Evolutionary conservation across 148 eudicot species (phyloP).

Genomic region (Linanthus parryae): DNA sequence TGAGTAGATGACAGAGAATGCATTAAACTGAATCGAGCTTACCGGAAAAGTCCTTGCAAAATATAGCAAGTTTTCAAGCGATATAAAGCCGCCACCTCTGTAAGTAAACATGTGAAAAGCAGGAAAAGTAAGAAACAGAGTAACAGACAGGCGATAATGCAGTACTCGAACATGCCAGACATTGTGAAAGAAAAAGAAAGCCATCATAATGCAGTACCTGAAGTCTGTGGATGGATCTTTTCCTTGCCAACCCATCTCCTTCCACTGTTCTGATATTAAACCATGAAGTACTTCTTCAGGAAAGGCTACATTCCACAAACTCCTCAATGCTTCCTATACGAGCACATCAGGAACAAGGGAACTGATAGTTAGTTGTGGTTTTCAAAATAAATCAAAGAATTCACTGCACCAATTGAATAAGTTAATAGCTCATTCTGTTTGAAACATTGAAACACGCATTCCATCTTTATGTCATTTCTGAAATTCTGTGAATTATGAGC

Average conservation of each 20-base stretch:
- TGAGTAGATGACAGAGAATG: background rate
- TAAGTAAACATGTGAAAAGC: conserved; percentile 17
- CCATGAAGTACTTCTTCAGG: conserved; percentile 70
- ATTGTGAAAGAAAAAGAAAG: too few relatives aligned
- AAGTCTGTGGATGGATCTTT: conserved; percentile 99
- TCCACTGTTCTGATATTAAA: conserved; percentile 94
- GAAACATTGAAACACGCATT: too few relatives aligned
- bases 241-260: conserved; percentile 99
- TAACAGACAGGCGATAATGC: too few relatives aligned
- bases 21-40: conserved; percentile 21
- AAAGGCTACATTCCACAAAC: conserved; percentile 87
- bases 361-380: too few relatives aligned
- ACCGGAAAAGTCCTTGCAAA: conserved; percentile 88
- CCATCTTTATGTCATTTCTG: too few relatives aligned
- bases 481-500: too few relatives aligned
- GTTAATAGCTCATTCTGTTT: too few relatives aligned
- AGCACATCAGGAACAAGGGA: conserved; percentile 1
- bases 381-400: too few relatives aligned
- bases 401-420: too few relatives aligned
- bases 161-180: too few relatives aligned
- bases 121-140: conserved; percentile 8
- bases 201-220: conserved; percentile 40
- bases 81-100: conserved; percentile 97
- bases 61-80: conserved; percentile 81
- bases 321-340: conserved; percentile 70